Evolutionary conservation across 2,329 filamentous ascomycete genomes (phyloP).

Genomic region (Acrocalymma vagum): DNA sequence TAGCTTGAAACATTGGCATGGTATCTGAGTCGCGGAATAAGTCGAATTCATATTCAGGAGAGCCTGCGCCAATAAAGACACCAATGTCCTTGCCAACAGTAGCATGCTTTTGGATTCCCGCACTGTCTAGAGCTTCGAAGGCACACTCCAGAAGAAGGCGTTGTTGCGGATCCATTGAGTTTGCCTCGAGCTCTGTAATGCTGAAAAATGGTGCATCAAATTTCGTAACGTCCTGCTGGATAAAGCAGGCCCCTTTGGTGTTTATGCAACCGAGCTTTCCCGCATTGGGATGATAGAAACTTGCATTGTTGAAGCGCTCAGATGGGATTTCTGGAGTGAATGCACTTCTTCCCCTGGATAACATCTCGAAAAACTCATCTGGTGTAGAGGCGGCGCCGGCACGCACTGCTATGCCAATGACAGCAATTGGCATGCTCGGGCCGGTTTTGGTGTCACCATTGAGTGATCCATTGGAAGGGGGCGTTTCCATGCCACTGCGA

Average conservation of each 20-base stretch:
- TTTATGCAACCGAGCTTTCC: conserved; percentile 48
- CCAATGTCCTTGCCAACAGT: conserved; percentile 36
- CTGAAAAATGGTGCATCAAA: conserved; percentile 44
- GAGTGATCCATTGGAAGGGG: conserved; percentile 4
- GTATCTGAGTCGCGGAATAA: conserved; percentile 32
- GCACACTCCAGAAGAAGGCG: conserved; percentile 41
- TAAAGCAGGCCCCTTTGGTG: conserved; percentile 29
- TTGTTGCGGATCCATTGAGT: conserved; percentile 42
- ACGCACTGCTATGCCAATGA: conserved; percentile 48
- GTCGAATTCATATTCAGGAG: conserved; percentile 33
- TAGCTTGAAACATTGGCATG: conserved; percentile 36
- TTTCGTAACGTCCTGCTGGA: conserved; percentile 24
- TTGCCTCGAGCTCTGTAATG: conserved; percentile 35
- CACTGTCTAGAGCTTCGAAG: conserved; percentile 52
- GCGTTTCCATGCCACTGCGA: conserved; percentile 5
- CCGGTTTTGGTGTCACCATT: conserved; percentile 2
- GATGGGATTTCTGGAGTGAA: conserved; percentile 43
- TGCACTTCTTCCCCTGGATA: conserved; percentile 36
- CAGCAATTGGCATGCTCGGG: conserved; percentile 37
- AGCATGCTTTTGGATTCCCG: conserved; percentile 36
- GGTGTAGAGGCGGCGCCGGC: conserved; percentile 31
- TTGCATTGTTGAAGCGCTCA: conserved; percentile 46
- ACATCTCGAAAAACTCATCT: conserved; percentile 38
- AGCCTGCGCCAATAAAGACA: conserved; percentile 33
- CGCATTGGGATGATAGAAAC: conserved; percentile 48